Base-by-base conservation (phyloP, 2,329 filamentous ascomycete genomes). In the Grosmannia serpens region DNA sequence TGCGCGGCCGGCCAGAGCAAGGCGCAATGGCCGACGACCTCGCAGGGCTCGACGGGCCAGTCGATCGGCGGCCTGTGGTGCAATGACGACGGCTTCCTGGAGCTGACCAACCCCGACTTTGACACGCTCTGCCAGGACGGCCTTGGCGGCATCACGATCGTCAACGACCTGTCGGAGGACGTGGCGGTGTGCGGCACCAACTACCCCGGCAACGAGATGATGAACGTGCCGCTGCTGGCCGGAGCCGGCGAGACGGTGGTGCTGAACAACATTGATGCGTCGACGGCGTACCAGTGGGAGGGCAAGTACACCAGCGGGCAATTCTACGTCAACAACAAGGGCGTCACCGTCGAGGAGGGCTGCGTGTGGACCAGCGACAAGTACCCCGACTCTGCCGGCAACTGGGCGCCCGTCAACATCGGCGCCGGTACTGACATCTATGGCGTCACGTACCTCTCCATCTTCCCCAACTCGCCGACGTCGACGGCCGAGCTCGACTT, bases 1-100 rank as follows among this genome's bases (percentile, higher is more conserved):
- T 99, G 94, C 77, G 88, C 89, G n/a, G 74, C 85, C 31, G 92
- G 92, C 52, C 95, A 94, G 73, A 85, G 94, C 72, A 96, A 96
- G 82, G 81, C 87, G 3, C 92, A 97, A 70, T 97, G 91, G 87
- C 90, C 94, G 53, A 65, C 69, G 13, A 72, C 65, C 1, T 77
- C 80, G 38, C 94, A 97, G 76, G 94, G 92, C 58, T 68, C 77
- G 44, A 89, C 84, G 56, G 86, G 86, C 62, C 84, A 97, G 77
- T 96, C 91, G 27, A 80, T 96, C 58, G 94, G 94, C 71, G 94
- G 94, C 65, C 74, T 97, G 22, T 83, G 82, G 73, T 99, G 94
- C 79, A 86, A 88, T 70, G 65, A 67, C 53, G 68, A 83, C 35
- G 87, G 87, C 67, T 87, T 87, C 70, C 85, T 96, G 9, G 81